Conservation (phyloP, 2,329 filamentous ascomycete genomes). For the Apiospora marii region DNA sequence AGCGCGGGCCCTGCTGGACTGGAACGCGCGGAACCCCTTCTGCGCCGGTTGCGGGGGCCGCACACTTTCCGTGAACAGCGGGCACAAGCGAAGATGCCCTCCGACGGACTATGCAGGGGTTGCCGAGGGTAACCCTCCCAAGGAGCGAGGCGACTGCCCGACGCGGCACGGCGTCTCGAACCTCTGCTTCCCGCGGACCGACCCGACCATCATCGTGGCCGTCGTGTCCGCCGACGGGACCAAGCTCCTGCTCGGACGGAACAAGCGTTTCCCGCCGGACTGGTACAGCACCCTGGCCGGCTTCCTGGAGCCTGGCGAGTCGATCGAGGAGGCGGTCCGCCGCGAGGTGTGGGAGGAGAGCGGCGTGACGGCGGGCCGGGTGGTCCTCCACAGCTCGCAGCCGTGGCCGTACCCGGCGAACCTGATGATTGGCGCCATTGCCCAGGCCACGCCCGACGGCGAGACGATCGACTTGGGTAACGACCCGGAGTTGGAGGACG, state of each 20-base stretch:
- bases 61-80: conserved; percentile 80
- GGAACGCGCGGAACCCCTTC: conserved; percentile 92
- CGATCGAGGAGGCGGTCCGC: conserved; percentile 82
- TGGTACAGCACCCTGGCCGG: conserved; percentile 92
- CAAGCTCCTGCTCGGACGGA: conserved; percentile 82
- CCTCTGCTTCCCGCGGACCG: conserved; percentile 88
- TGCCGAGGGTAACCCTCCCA: conserved; percentile 48
- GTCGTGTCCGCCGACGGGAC: conserved; percentile 83
- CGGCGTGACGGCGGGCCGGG: conserved; percentile 77
- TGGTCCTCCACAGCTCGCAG: conserved; percentile 84
- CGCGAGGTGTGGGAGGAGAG: conserved; percentile 89
- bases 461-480: conserved; percentile 85
- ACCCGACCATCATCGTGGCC: conserved; percentile 95
- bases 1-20: conserved; percentile 87
- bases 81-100: conserved; percentile 83
- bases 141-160: conserved; percentile 73
- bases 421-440: conserved; percentile 88
- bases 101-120: conserved; percentile 67
- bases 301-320: conserved; percentile 86
- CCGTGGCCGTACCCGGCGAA: conserved; percentile 89
- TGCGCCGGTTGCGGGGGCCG: conserved; percentile 87
- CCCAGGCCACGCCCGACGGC: conserved; percentile 78
- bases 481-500: conserved; percentile 90
- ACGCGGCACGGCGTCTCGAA: conserved; percentile 90
- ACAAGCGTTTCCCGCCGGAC: conserved; percentile 80